phyloP scores from a whole-genome alignment of 1,284 basidiomycete genomes.

The Austroboletus niveus region DNA sequence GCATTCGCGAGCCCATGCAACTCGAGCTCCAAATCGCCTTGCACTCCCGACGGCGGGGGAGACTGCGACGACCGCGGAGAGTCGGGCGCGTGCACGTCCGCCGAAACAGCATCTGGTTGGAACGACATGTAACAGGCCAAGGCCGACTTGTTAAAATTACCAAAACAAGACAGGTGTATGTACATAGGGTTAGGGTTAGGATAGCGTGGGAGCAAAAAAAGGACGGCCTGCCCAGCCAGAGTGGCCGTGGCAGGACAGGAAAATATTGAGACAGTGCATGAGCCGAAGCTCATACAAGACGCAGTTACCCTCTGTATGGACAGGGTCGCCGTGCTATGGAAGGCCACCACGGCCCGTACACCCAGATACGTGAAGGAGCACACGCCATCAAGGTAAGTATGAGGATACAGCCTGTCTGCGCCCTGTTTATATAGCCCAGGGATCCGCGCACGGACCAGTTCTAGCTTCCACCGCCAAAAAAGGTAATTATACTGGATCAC shows the following conservation, averaged over 20 bases:
- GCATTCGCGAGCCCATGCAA: slow-evolving; percentile 69
- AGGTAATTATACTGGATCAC: slow-evolving; percentile 5
- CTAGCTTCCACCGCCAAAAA: not conserved
- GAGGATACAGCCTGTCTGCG: not conserved
- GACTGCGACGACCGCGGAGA: slow-evolving; percentile 71
- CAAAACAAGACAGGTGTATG: not conserved
- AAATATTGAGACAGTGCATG: slow-evolving; percentile 36
- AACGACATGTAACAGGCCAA: slow-evolving; percentile 23
- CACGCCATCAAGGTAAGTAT: slow-evolving; percentile 39
- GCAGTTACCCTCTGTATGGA: slow-evolving; percentile 32
- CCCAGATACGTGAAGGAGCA: slow-evolving; percentile 39
- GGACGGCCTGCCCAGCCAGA: slow-evolving; percentile 36
- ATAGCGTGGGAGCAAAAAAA: slow-evolving; percentile 16
- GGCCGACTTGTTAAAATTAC: slow-evolving; percentile 30
- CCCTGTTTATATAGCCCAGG: slow-evolving; percentile 18
- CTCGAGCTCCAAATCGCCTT: slow-evolving; percentile 76
- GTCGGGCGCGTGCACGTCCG: slow-evolving; percentile 51
- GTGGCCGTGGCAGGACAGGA: slow-evolving; percentile 33
- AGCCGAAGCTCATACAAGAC: slow-evolving; percentile 36
- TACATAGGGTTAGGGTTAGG: slow-evolving; percentile 30
- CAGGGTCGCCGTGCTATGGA: slow-evolving; percentile 54
- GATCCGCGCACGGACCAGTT: slow-evolving; percentile 26
- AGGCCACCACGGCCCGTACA: slow-evolving; percentile 42
- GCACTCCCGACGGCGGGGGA: slow-evolving; percentile 60
- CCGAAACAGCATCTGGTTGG: not conserved